Evolutionary conservation across 805 yeast species (phyloP), one percentile per base, ranked within the genome.

Genomic region (Candida gorgasii): DNA sequence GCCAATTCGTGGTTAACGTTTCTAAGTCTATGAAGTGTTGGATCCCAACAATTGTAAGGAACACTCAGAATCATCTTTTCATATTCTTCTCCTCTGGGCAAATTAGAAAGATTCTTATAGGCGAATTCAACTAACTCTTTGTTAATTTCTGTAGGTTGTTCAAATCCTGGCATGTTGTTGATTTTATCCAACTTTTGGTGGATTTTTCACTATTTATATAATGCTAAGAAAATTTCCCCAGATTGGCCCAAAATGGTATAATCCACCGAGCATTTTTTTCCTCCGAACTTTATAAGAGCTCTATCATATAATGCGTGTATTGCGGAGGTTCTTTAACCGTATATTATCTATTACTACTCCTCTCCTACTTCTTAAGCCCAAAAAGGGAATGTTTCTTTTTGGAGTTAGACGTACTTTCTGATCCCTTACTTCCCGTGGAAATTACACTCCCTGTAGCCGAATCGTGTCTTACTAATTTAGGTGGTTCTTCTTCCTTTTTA

Each of bases 61-160:
- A 69, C 55, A 1, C 82, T 74, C 45, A 75, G 67, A 47, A 81
- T 74, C 84, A 80, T 79, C 48, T 65, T 67, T 49, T 77, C 78
- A 55, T 79, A 81, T 38, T 76, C 76, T 3, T 54, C 63, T 0
- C 70, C 58, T 34, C 54, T 45, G 19, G 73, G 71, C n/a, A 65
- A 36, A 45, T 65, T 61, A 11, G 55, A 48, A 42, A 64, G 57
- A 46, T 65, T 63, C 13, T 55, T 51, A 46, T 59, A 60, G 12
- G 68, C 71, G 46, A 54, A 66, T 13, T 57, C 58, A 13, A 67
- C 68, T 26, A 66, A 54, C 36, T 66, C 65, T 15, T 52, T 36
- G 53, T 66, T 52, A 41, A 64, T 57, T 27, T 52, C 53, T 8
- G 45, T 40, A 9, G 49, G 47, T 22, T 45, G 73, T 12, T 65